phyloP scores from a whole-genome alignment of 495 filamentous ascomycete species.

The Cercophora samala region DNA sequence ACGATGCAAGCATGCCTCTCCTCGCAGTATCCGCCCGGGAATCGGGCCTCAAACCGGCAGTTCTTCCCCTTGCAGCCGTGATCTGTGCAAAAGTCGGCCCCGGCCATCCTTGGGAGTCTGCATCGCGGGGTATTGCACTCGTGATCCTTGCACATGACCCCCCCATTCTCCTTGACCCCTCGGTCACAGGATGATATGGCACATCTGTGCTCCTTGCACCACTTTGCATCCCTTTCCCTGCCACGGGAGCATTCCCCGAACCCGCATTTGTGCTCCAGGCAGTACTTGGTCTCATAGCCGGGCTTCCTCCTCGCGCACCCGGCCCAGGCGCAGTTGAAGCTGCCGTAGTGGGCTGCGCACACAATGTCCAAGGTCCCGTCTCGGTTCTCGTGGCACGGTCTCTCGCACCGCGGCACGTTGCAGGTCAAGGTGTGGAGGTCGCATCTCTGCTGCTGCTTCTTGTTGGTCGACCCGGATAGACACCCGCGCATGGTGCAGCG shows the following conservation, averaged over 20 bases:
- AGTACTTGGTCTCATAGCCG: conserved; percentile 10
- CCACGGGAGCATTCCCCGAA: background rate
- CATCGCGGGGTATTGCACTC: conserved; percentile 5
- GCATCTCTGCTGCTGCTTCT: conserved; percentile 16
- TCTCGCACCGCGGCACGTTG: conserved; percentile 13
- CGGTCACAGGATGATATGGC: conserved; percentile 5
- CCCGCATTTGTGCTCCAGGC: conserved; percentile 17
- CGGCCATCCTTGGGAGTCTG: background rate
- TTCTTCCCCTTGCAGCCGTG: conserved; percentile 9
- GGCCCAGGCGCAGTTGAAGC: conserved; percentile 6
- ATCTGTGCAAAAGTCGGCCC: conserved; percentile 12
- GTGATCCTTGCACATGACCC: conserved; percentile 1
- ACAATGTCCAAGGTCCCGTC: conserved; percentile 14
- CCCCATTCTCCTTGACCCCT: background rate
- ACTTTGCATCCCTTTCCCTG: background rate
- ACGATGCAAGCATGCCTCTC: conserved; percentile 18
- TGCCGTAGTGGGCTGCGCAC: conserved; percentile 22
- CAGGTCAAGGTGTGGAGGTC: conserved; percentile 10
- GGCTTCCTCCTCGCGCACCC: conserved; percentile 14
- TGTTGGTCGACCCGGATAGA: background rate
- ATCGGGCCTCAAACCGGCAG: conserved; percentile 10
- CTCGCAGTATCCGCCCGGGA: conserved; percentile 11
- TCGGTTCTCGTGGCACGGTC: conserved; percentile 16
- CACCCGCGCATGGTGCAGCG: conserved; percentile 14
- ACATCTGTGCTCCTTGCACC: conserved; percentile 8